Base-by-base conservation (phyloP, 1,284 basidiomycete species). In the Melampsora abietis-canadensis region DNA sequence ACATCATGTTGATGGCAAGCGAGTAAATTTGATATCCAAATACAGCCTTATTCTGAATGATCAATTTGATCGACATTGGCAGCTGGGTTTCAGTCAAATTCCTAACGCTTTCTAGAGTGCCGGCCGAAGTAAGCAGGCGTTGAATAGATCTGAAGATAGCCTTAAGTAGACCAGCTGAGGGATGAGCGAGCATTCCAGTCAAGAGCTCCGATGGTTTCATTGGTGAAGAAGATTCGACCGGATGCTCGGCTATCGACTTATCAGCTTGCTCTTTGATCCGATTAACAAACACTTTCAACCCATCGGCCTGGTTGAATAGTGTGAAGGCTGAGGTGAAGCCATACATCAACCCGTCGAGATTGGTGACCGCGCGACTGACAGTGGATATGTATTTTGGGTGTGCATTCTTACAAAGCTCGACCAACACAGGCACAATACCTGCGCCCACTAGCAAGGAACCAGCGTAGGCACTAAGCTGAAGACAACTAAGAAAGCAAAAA, bases 391-490 rank as follows among this genome's bases (percentile, higher is more conserved):
- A 85, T 75, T 86, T 85, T 0, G 88, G 85, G 61, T 88, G 84
- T 77, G 85, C 87, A 81, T 90, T 91, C 82, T 92, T 89, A 79
- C 94, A 88, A 68, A 95, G 85, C 79, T 95, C 91, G 68, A 96
- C 89, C 17, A 99, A 85, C 8, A 95, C 84, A 0, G 92, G 92
- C 37, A 98, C 87, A 61, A 98, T 84, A 2, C 96, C 96, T n/a
- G 96, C 94, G n/a, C 92, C 91, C 75, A 98, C 91, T 59, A 98
- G 88, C 89, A 96, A 92, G 79, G 90, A 92, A 44, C 91, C 92
- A 40, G 92, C 92, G 1, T 88, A 86, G 2, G 90, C 86, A 79
- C 92, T 90, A 21, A 90, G 89, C 15, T 92, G 89, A 77, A 98
- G 87, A 83, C 89, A 92, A 1, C 90, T 92, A 54, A 98, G 86